Conservation (phyloP, 139 green algal genomes). For the Edaphochlamys debaryana region DNA sequence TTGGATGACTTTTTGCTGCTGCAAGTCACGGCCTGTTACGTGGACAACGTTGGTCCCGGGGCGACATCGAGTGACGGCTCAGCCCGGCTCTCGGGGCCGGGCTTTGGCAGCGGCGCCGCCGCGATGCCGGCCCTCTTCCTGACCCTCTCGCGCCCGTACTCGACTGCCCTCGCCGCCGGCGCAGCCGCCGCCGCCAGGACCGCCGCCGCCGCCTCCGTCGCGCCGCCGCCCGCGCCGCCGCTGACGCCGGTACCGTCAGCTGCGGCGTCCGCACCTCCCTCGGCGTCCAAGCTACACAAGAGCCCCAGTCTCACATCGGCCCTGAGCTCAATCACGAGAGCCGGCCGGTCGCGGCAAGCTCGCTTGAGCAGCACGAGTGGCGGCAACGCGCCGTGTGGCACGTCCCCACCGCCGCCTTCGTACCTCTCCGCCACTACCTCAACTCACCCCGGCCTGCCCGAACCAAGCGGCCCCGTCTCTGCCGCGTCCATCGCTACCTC, state of each 20-base stretch:
- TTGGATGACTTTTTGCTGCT: conserved; percentile 27
- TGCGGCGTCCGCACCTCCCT: background rate
- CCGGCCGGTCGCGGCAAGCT: background rate
- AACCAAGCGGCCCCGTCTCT: too few species aligned
- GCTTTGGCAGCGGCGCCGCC: background rate
- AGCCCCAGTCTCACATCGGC: conserved; percentile 1
- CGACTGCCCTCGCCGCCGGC: background rate
- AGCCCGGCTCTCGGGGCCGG: too few species aligned
- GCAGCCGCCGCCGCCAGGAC: background rate
- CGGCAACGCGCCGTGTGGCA: background rate
- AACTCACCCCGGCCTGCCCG: too few species aligned
- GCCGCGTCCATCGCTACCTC: too few species aligned
- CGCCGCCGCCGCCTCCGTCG: too few species aligned
- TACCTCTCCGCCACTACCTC: too few species aligned
- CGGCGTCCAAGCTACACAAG: background rate
- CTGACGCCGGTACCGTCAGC: background rate
- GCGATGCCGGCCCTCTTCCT: conserved; percentile 26
- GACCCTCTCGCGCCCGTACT: conserved; percentile 16
- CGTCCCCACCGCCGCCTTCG: too few species aligned
- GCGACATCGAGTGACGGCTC: background rate
- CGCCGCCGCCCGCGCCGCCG: background rate
- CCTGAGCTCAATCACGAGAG: background rate
- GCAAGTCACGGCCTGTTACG: background rate
- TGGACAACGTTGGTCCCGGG: background rate
- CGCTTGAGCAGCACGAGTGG: too few species aligned